Evolutionary conservation across 192 early-diverging fungal species (phyloP).

Genomic region (Umbelopsis sp.): DNA sequence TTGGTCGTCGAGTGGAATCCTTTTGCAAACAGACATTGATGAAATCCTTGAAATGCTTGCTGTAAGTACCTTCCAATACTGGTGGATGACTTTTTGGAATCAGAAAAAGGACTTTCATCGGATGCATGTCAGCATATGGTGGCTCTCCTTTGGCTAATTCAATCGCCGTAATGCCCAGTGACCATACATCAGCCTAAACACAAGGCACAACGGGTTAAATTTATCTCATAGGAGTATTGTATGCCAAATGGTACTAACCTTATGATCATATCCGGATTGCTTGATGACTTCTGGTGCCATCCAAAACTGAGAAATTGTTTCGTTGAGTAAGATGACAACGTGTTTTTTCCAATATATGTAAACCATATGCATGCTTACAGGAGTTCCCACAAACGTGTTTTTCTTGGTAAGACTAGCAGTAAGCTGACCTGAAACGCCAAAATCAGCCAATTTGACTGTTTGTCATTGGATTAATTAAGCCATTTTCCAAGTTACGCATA

Average conservation of each 20-base stretch:
- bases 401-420: constrained; percentile 91
- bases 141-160: constrained; percentile 94
- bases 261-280: constrained; percentile 91
- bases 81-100: constrained; percentile 93
- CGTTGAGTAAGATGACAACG: background rate
- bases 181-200: constrained; percentile 95
- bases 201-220: background rate
- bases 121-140: constrained; percentile 91
- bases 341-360: background rate
- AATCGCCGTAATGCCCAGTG: constrained; percentile 94
- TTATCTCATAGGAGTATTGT: background rate
- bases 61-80: constrained; percentile 72
- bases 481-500: background rate
- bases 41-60: constrained; percentile 89
- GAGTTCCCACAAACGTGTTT: constrained; percentile 98
- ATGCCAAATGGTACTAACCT: constrained; percentile 47
- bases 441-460: constrained; percentile 92
- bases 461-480: constrained; percentile 4
- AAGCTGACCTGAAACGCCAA: constrained; percentile 96
- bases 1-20: constrained; percentile 80
- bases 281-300: constrained; percentile 96
- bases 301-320: constrained; percentile 61
- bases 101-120: constrained; percentile 93
- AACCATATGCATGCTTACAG: constrained; percentile 45
- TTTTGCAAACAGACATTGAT: constrained; percentile 83